A percentile compares a stretch with the other conserved stretches of the same genome.
These are phyloP conservation scores for Candida broadrunensis DNA, from an alignment of 805 yeast species.

Conservation along the genomic window DNA sequence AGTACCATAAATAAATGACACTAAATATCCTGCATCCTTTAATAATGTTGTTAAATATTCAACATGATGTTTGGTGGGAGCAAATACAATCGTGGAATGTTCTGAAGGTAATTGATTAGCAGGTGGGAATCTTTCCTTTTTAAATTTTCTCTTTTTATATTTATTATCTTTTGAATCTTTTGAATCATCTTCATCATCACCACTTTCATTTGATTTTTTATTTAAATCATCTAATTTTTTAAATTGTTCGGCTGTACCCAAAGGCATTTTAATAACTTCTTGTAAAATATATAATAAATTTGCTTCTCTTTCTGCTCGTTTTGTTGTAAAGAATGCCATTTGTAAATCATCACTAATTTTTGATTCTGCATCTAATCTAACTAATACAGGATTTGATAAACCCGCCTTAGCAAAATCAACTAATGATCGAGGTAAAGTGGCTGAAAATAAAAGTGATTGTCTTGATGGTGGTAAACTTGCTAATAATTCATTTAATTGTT, in stretches of 20 bases:
- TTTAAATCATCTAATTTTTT: conserved; percentile 49
- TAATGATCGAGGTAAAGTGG: conserved; percentile 87
- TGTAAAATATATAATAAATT: conserved; percentile 73
- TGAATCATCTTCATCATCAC: conserved; percentile 48
- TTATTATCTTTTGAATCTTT: conserved; percentile 32
- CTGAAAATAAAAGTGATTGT: conserved; percentile 89
- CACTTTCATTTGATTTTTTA: conserved; percentile 49
- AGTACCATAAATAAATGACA: conserved; percentile 89
- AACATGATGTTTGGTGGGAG: conserved; percentile 97
- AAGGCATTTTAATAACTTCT: conserved; percentile 80
- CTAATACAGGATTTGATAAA: conserved; percentile 83
- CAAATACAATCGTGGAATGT: conserved; percentile 86
- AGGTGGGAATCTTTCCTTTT: conserved; percentile 61
- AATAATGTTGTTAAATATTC: conserved; percentile 78
- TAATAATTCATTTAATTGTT: conserved; percentile 84
- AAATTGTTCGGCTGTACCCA: conserved; percentile 69
- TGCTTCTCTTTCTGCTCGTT: conserved; percentile 86
- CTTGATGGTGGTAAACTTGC: conserved; percentile 79
- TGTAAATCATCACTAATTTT: conserved; percentile 88
- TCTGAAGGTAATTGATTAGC: conserved; percentile 85
- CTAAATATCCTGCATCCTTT: conserved; percentile 77
- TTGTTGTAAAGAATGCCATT: conserved; percentile 81
- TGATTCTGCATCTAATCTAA: conserved; percentile 88
- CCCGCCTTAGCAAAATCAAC: conserved; percentile 99
- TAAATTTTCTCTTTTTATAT: conserved; percentile 26